Percentiles rank a stretch among this genome's conserved stretches.
Evolutionary conservation across 495 filamentous ascomycete genomes (phyloP).

Genomic region (Xylaria castorea): DNA sequence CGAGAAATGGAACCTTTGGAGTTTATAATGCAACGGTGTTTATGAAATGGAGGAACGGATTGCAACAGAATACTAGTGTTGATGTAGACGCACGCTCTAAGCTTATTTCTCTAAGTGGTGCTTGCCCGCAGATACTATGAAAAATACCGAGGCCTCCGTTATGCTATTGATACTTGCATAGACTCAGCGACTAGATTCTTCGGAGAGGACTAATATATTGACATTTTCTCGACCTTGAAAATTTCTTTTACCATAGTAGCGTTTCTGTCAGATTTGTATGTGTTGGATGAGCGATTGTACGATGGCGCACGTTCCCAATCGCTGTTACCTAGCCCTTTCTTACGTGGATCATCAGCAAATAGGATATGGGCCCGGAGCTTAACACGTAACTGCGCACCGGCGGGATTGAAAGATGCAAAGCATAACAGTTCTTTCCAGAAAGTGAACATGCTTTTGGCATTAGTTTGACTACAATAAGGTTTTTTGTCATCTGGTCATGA

Average conservation of each 20-base stretch:
- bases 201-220: background rate
- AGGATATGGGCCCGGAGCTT: background rate
- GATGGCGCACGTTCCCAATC: background rate
- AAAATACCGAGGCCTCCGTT: background rate
- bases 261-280: background rate
- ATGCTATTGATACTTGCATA: background rate
- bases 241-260: background rate
- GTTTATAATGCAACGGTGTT: background rate
- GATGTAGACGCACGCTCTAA: background rate
- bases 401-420: background rate
- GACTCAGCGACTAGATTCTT: background rate
- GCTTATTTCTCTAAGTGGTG: background rate
- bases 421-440: background rate
- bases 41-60: background rate
- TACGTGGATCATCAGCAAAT: background rate
- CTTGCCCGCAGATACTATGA: background rate
- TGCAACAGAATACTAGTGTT: background rate
- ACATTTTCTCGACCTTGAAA: background rate
- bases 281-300: background rate
- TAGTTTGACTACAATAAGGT: background rate
- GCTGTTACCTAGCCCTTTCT: background rate
- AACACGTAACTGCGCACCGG: background rate
- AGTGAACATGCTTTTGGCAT: background rate
- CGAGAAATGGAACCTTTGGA: background rate
- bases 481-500: background rate